A percentile compares a stretch with the other conserved stretches of the same genome.
These are phyloP conservation scores for Blastobotrys buckinghamii DNA, from an alignment of 1,139 yeast genomes.

Conservation along the genomic window DNA sequence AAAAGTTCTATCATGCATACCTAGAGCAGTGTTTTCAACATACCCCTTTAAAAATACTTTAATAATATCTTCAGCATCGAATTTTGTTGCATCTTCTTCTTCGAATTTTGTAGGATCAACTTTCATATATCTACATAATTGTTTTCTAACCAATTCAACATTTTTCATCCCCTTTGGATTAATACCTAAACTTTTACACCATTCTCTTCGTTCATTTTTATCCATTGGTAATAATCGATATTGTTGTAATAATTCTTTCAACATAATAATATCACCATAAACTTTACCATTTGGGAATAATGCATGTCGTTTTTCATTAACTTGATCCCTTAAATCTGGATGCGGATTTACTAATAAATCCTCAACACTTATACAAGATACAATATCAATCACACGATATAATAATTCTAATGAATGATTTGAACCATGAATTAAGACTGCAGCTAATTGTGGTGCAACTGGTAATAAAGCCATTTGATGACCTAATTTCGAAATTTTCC, in stretches of 20 bases:
- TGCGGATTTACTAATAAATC: constrained; percentile 75
- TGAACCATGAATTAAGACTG: constrained; percentile 72
- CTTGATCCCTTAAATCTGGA: constrained; percentile 76
- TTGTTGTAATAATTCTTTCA: constrained; percentile 69
- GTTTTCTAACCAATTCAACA: constrained; percentile 69
- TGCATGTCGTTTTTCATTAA: constrained; percentile 42
- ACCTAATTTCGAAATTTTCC: constrained; percentile 73
- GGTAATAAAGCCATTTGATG: constrained; percentile 84
- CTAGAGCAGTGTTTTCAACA: constrained; percentile 81
- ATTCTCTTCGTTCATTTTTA: constrained; percentile 40
- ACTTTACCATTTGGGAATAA: constrained; percentile 63
- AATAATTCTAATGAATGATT: constrained; percentile 36
- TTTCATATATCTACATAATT: constrained; percentile 65
- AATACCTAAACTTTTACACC: constrained; percentile 79
- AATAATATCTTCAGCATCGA: constrained; percentile 48
- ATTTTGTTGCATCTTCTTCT: constrained; percentile 13
- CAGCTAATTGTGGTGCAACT: constrained; percentile 86
- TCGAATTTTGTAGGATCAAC: constrained; percentile 14
- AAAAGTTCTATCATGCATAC: constrained; percentile 91
- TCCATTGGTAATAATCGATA: constrained; percentile 37
- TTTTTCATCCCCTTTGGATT: constrained; percentile 77
- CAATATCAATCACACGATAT: constrained; percentile 73
- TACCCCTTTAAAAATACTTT: constrained; percentile 70
- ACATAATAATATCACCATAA: constrained; percentile 77
- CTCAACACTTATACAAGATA: constrained; percentile 89